Conservation (phyloP, 2,329 filamentous ascomycete species). For the Cercospora sp. region DNA sequence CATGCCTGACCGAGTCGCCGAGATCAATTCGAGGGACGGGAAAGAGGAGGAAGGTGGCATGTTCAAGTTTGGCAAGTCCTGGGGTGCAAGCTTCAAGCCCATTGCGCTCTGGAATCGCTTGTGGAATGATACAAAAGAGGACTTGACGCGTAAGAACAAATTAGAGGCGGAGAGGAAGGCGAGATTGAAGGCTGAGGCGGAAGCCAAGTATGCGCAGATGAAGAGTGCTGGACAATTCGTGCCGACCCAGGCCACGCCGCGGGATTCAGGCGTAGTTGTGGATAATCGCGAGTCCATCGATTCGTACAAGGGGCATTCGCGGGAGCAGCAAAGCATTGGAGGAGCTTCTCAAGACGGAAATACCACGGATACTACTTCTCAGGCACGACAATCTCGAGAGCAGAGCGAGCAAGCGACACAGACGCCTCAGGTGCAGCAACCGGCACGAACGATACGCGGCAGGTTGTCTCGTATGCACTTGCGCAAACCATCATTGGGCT, state of each 20-base stretch:
- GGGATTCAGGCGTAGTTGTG: slow-evolving; percentile 36
- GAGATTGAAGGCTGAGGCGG: slow-evolving; percentile 48
- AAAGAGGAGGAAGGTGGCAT: slow-evolving; percentile 47
- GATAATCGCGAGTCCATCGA: slow-evolving; percentile 27
- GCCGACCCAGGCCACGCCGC: slow-evolving; percentile 22
- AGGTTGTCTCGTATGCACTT: slow-evolving; percentile 32
- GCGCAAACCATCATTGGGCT: slow-evolving; percentile 38
- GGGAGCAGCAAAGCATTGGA: slow-evolving; percentile 10
- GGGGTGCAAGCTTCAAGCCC: slow-evolving; percentile 57
- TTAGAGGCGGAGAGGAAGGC: slow-evolving; percentile 44
- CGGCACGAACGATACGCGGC: slow-evolving; percentile 22
- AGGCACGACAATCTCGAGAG: not conserved
- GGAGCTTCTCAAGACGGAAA: not conserved
- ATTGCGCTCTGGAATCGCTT: slow-evolving; percentile 50
- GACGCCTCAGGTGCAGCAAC: slow-evolving; percentile 19
- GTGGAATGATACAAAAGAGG: slow-evolving; percentile 50
- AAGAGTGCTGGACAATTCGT: slow-evolving; percentile 54
- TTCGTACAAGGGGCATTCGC: slow-evolving; percentile 19
- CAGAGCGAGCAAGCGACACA: not conserved
- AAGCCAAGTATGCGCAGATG: slow-evolving; percentile 55
- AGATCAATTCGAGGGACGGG: slow-evolving; percentile 33
- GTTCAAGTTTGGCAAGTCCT: slow-evolving; percentile 57
- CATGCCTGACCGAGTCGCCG: slow-evolving; percentile 24
- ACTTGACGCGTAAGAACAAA: slow-evolving; percentile 41
- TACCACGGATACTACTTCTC: not conserved